These are phyloP conservation scores for Aureobasidium melanogenum DNA, from an alignment of 2,329 filamentous ascomycete species.

Conservation along the genomic window DNA sequence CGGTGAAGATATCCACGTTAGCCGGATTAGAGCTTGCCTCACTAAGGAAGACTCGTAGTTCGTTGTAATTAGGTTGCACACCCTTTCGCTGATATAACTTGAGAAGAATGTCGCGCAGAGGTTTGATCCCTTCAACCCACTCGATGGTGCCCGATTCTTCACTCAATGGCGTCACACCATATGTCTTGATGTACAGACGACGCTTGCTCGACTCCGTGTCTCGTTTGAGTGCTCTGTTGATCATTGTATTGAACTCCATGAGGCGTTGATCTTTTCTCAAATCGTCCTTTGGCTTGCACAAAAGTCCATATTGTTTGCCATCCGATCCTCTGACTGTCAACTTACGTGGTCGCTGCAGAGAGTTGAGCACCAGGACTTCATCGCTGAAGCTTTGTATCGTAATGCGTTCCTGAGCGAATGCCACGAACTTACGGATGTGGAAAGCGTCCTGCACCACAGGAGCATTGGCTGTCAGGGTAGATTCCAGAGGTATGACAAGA, in stretches of 20 bases:
- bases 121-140: constrained; percentile 95
- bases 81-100: constrained; percentile 68
- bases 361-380: constrained; percentile 81
- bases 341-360: constrained; percentile 84
- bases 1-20: constrained; percentile 64
- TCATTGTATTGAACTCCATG: constrained; percentile 99
- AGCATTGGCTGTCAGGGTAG: constrained; percentile 71
- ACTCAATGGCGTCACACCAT: constrained; percentile 91
- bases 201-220: constrained; percentile 85
- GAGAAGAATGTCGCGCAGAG: constrained; percentile 82
- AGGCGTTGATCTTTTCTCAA: constrained; percentile 93
- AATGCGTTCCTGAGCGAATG: constrained; percentile 78
- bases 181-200: constrained; percentile 91
- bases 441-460: constrained; percentile 63
- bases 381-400: constrained; percentile 75
- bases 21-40: constrained; percentile 54
- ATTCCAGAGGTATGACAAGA: constrained; percentile 82
- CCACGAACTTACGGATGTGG: constrained; percentile 62
- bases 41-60: constrained; percentile 52
- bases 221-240: constrained; percentile 86
- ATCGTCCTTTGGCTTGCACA: constrained; percentile 98
- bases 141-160: constrained; percentile 98
- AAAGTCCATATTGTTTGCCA: constrained; percentile 75
- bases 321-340: constrained; percentile 83
- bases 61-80: constrained; percentile 56